Percentiles rank a stretch among this genome's conserved stretches.
Evolutionary conservation across 371 early-diverging fungal genomes (phyloP).

Genomic region (Mucor sp.): DNA sequence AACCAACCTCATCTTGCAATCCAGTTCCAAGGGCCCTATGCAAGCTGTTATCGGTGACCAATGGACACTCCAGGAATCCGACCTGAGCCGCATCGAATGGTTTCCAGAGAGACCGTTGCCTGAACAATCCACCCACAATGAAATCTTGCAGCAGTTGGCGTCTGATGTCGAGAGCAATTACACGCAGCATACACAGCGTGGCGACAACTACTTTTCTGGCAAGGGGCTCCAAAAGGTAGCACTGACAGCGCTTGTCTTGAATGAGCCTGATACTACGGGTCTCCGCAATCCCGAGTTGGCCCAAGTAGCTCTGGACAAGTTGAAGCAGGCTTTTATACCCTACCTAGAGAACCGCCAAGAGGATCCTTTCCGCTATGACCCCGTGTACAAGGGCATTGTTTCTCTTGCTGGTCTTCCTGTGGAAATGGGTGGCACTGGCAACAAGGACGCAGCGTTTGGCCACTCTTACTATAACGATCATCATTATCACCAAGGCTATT

Average conservation of each 20-base stretch:
- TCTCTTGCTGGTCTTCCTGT: constrained; percentile 49
- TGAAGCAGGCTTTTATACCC: constrained; percentile 53
- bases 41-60: constrained; percentile 58
- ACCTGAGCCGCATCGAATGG: constrained; percentile 37
- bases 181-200: constrained; percentile 33
- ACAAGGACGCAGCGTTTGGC: constrained; percentile 45
- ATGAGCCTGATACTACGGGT: constrained; percentile 48
- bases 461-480: constrained; percentile 69
- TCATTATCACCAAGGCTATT: constrained; percentile 83
- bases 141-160: constrained; percentile 37
- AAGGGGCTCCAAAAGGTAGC: constrained; percentile 73
- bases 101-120: constrained; percentile 42
- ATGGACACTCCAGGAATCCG: constrained; percentile 60
- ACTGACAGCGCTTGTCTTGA: constrained; percentile 59
- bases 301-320: constrained; percentile 32
- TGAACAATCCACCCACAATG: constrained; percentile 30
- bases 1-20: constrained; percentile 34
- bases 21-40: constrained; percentile 70
- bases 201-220: constrained; percentile 75
- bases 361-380: constrained; percentile 67
- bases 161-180: constrained; percentile 50
- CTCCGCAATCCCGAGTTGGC: constrained; percentile 47
- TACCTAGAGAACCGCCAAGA: constrained; percentile 59
- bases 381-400: constrained; percentile 67
- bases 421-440: constrained; percentile 44